Conservation (phyloP, 148 eudicot genomes). For the Mesembryanthemum crystallinum region DNA sequence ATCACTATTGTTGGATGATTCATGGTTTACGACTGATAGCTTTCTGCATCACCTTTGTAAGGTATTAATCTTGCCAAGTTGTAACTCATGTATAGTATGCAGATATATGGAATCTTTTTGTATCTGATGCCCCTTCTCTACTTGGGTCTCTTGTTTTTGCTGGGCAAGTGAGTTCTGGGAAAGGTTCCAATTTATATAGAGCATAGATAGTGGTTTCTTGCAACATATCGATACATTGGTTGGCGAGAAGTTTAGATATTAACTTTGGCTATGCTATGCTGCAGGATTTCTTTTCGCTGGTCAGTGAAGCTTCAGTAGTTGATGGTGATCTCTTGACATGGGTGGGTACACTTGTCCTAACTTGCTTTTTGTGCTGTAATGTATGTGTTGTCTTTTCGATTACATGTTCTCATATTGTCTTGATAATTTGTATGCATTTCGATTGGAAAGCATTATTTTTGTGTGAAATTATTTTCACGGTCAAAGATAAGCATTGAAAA, state of each 20-base stretch:
- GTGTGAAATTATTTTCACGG: not conserved
- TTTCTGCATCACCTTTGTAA: slow-evolving; percentile 87
- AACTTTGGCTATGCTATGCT: slow-evolving; percentile 9
- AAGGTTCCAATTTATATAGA: not conserved
- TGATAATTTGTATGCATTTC: not conserved
- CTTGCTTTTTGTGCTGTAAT: not conserved
- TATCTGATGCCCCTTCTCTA: not conserved
- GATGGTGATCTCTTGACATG: slow-evolving; percentile 93
- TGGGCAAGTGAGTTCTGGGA: not conserved
- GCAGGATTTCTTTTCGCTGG: slow-evolving; percentile 91
- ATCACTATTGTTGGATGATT: slow-evolving; percentile 69
- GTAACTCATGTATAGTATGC: not conserved
- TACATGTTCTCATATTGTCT: not conserved
- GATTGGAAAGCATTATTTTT: not conserved
- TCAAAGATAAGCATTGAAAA: not conserved
- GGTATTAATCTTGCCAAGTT: slow-evolving; percentile 39
- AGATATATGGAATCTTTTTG: not conserved
- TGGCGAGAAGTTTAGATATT: not conserved
- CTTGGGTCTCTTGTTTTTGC: not conserved
- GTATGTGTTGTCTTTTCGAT: not conserved
- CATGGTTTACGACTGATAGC: slow-evolving; percentile 83
- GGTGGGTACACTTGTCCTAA: slow-evolving; percentile 44
- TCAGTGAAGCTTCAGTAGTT: slow-evolving; percentile 72
- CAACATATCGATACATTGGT: not conserved
- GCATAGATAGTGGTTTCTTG: not conserved